Evolutionary conservation across 257 asterid genomes (phyloP).

Genomic region (Fraxinus americana): DNA sequence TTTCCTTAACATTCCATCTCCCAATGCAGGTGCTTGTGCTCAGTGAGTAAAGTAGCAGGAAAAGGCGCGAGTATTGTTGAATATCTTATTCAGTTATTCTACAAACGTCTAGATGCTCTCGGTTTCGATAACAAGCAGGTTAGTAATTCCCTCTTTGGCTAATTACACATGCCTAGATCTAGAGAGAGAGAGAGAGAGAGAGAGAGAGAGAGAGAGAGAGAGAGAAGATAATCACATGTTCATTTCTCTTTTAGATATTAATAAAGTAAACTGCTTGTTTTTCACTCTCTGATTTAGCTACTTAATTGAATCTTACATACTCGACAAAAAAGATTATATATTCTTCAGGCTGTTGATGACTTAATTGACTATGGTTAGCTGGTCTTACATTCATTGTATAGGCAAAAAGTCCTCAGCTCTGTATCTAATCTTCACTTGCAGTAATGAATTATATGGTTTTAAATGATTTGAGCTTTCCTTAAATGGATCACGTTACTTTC

Average conservation of each 20-base stretch:
- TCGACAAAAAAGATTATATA: too few relatives aligned
- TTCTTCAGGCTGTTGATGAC: neutral
- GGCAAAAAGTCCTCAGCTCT: conserved; percentile 10
- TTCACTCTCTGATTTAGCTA: neutral
- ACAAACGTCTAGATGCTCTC: conserved; percentile 75
- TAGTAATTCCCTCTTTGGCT: conserved; percentile 28
- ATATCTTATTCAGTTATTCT: conserved; percentile 82
- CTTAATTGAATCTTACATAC: too few relatives aligned
- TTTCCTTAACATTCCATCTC: conserved; percentile 28
- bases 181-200: neutral
- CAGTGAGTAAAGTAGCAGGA: conserved; percentile 82
- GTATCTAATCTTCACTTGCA: conserved; percentile 14
- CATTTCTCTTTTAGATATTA: neutral
- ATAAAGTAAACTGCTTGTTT: neutral
- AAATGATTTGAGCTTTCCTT: conserved; percentile 6
- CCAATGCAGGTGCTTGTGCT: conserved; percentile 88
- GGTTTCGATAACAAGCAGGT: conserved; percentile 92
- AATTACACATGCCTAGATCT: conserved; percentile 15
- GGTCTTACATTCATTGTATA: neutral
- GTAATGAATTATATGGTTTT: conserved; percentile 14
- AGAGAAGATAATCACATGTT: neutral
- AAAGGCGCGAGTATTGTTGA: conserved; percentile 75
- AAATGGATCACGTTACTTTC: neutral
- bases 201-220: neutral
- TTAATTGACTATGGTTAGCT: neutral